Evolutionary conservation across 148 eudicot genomes (phyloP), one percentile per base, ranked within the genome.

Genomic region (Suaeda aralocaspica): DNA sequence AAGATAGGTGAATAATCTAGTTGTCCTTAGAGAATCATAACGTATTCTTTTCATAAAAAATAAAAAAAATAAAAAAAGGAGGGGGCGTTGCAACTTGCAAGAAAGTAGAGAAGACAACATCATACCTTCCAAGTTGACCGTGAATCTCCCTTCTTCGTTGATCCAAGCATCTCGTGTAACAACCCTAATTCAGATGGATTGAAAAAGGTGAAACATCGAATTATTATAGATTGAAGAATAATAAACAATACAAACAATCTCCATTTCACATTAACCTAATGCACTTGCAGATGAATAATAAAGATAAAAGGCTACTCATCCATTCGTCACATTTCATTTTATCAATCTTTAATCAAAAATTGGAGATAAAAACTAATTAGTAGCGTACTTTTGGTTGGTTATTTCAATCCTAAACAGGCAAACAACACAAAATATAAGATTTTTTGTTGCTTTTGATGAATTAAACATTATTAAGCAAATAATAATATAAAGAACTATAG

Each of bases 111-210:
- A 22, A 22, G 7, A 11, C 10, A 57, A 24, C 45, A 51, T 25
- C 70, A 72, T 83, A 92, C 98, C 98, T 89, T 89, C 98, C 96
- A 89, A 53, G 78, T 81, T 69, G 92, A 82, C 71, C 79, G 87
- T 44, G 96, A 83, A 68, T 84, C 87, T 67, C 86, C 88, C 57
- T 78, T 74, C 81, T 82, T 92, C 13, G 91, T 70, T 34, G 87
- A 80, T 78, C 89, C 85, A 79, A 92, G 96, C 98, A 92, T 92
- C 82, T 92, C 98, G 65, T 78, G 76, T 71, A 92, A 79, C 71
- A 92, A 82, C 67, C 98, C 92, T 90, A 81, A 64, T 39, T 61
- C 53, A 21, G n/a, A 12, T 12, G 15, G 18, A 19, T 12, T 12
- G 3, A 15, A 46, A 13, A 13, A 36, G 41, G 41, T 3, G 8